Conservation (phyloP, 495 filamentous ascomycete species). For the Emericellopsis terricola region DNA sequence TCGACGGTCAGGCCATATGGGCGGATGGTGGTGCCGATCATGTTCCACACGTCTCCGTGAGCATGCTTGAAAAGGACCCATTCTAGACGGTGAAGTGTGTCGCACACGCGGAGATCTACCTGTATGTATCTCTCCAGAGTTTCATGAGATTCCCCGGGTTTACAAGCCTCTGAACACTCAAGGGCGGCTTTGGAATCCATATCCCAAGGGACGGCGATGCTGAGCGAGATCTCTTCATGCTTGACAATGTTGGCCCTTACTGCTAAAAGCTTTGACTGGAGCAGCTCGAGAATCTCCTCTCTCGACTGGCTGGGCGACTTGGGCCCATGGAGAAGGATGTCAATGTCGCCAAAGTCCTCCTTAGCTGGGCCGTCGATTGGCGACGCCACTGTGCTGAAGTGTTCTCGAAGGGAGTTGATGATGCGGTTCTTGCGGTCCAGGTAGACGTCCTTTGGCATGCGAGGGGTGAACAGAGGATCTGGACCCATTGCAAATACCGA, state of each 20-base stretch:
- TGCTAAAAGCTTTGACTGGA: constrained; percentile 14
- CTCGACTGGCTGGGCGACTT: background rate
- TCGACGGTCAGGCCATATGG: constrained; percentile 45
- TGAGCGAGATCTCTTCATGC: constrained; percentile 7
- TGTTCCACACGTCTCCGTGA: constrained; percentile 49
- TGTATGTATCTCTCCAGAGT: constrained; percentile 30
- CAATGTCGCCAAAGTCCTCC: constrained; percentile 37
- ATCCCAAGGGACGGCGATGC: constrained; percentile 35
- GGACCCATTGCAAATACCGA: constrained; percentile 27
- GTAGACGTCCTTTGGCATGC: constrained; percentile 35
- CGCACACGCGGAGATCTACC: constrained; percentile 42
- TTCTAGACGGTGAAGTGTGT: constrained; percentile 17
- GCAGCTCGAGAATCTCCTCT: constrained; percentile 4
- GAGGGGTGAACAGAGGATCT: constrained; percentile 32
- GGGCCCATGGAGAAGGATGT: constrained; percentile 31
- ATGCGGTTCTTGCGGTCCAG: constrained; percentile 17
- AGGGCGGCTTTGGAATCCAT: constrained; percentile 2
- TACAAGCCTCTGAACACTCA: too few relatives aligned
- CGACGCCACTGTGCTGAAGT: constrained; percentile 26
- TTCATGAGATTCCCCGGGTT: constrained; percentile 4
- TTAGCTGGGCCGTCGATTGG: constrained; percentile 40
- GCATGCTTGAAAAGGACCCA: constrained; percentile 45
- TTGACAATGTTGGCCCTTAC: constrained; percentile 11
- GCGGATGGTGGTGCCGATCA: constrained; percentile 41
- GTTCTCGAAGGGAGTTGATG: constrained; percentile 18